Conservation (phyloP, 2,329 filamentous ascomycete species). For the Aureobasidium zeae region DNA sequence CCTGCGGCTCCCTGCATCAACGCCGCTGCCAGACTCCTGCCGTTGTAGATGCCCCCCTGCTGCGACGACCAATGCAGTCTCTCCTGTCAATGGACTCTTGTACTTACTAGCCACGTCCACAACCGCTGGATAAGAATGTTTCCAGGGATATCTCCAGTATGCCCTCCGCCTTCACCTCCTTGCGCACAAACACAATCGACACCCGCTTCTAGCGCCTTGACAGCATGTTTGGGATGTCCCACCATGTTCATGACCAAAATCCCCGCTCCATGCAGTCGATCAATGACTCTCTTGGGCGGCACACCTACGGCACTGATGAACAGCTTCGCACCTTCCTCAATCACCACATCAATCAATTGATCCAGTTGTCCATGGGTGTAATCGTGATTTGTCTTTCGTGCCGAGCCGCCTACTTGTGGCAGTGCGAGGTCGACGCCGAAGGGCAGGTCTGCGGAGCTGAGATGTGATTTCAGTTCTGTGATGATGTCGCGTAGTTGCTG, state of each 20-base stretch:
- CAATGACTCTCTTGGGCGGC: conserved; percentile 63
- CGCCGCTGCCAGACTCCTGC: conserved; percentile 66
- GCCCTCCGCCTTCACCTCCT: conserved; percentile 85
- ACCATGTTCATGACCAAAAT: conserved; percentile 97
- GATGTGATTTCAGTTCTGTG: conserved; percentile 70
- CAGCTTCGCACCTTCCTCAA: conserved; percentile 70
- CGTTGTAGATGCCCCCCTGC: conserved; percentile 82
- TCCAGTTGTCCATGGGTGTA: conserved; percentile 86
- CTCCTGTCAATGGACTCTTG: conserved; percentile 59
- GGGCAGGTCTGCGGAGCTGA: conserved; percentile 58
- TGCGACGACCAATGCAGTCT: conserved; percentile 70
- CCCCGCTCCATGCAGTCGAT: conserved; percentile 65
- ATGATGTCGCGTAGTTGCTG: conserved; percentile 69
- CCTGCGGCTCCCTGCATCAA: conserved; percentile 82
- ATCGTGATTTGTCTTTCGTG: conserved; percentile 88
- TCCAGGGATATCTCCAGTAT: conserved; percentile 80
- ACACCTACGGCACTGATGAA: conserved; percentile 88
- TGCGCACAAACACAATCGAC: conserved; percentile 90
- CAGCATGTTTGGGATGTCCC: conserved; percentile 80
- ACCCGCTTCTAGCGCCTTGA: conserved; percentile 76
- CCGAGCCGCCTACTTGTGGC: conserved; percentile 74
- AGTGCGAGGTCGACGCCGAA: conserved; percentile 90
- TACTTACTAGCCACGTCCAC: conserved; percentile 73
- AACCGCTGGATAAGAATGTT: conserved; percentile 81
- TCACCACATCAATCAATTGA: conserved; percentile 76